Base-by-base conservation (phyloP, 2,329 filamentous ascomycete genomes). In the Ilyonectria robusta region DNA sequence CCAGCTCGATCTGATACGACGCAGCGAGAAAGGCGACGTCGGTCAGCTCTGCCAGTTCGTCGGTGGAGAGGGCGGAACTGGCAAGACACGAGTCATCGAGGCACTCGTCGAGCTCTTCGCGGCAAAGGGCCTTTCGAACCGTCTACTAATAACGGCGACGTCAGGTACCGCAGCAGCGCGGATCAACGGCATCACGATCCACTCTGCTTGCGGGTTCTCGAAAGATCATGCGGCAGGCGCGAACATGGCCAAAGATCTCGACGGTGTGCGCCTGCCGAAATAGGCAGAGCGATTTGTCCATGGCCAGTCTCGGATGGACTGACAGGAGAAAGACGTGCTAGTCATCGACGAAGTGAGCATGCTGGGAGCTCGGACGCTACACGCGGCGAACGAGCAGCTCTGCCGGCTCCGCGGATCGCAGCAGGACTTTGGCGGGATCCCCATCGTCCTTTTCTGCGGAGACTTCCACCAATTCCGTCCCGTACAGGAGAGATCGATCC, bases 261-360 rank as follows among this genome's bases (percentile, higher is more conserved):
- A 37, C 26, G 23, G 29, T 42, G 7, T 15, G 17, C 13, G 6
- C 1, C 37, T 23, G 23, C 4, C 23, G 23, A 23, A 23, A 23
- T 3, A 23, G 23, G 23, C 23, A 3, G 23, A 23, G 3, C 23
- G 23, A 3, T 23, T 23, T 23, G 23, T 23, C 23, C 23, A 23
- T 23, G 23, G 13, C n/a, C 15, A 17, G 15, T 56, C 81, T 70
- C 33, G 79, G 53, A 66, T 78, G 79, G 53, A 63, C 19, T 59
- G 59, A 51, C 59, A 59, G 56, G 60, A 67, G 59, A 60, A 64
- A 19, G 57, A 31, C n/a, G 4, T 62, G 26, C 57, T 66, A 10
- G 44, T 61, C 47, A 42, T 64, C 29, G 55, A 68, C n/a, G 60
- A 68, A 37, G 61, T 64, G 17, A 64, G 57, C 61, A 68, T 61